A percentile compares a stretch with the other conserved stretches of the same genome.
phyloP scores from a whole-genome alignment of 306 rosid genomes.

The Cercis canadensis region DNA sequence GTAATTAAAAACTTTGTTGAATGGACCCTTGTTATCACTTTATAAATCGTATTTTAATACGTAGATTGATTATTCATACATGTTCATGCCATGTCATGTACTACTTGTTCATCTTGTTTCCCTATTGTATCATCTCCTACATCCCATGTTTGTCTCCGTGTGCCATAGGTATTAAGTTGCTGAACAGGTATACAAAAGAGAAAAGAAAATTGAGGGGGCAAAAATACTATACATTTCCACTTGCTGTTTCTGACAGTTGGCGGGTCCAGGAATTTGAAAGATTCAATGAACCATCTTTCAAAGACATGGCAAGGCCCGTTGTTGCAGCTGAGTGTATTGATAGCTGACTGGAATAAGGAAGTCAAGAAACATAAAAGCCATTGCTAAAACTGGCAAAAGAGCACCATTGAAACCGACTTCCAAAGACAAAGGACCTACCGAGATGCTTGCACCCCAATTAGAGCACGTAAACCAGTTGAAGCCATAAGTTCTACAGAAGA shows the following conservation, averaged over 20 bases:
- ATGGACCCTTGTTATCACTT: neutral
- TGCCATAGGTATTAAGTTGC: conserved; percentile 14
- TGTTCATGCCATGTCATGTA: conserved; percentile 17
- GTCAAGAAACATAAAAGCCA: conserved; percentile 23
- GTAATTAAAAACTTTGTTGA: neutral
- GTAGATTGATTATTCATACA: conserved; percentile 8
- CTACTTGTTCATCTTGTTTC: conserved; percentile 16
- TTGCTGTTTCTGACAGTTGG: conserved; percentile 81
- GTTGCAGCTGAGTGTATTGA: conserved; percentile 90
- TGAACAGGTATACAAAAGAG: conserved; percentile 1
- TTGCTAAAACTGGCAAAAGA: conserved; percentile 12
- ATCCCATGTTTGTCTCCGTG: conserved; percentile 29
- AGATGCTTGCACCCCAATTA: conserved; percentile 83
- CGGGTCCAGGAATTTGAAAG: conserved; percentile 95
- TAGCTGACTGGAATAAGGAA: conserved; percentile 57
- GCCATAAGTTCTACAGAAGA: conserved; percentile 78
- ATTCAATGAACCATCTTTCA: conserved; percentile 85
- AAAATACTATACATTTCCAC: conserved; percentile 67
- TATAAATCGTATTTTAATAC: conserved; percentile 1
- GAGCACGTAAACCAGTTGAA: conserved; percentile 81
- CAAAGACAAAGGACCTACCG: conserved; percentile 57
- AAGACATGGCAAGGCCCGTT: conserved; percentile 75
- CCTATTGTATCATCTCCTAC: neutral
- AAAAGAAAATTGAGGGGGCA: conserved; percentile 35
- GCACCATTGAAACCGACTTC: conserved; percentile 5